Evolutionary conservation across 1,284 basidiomycete species (phyloP), one percentile per base, ranked within the genome.

Genomic region (Salmacisia buchloeana): DNA sequence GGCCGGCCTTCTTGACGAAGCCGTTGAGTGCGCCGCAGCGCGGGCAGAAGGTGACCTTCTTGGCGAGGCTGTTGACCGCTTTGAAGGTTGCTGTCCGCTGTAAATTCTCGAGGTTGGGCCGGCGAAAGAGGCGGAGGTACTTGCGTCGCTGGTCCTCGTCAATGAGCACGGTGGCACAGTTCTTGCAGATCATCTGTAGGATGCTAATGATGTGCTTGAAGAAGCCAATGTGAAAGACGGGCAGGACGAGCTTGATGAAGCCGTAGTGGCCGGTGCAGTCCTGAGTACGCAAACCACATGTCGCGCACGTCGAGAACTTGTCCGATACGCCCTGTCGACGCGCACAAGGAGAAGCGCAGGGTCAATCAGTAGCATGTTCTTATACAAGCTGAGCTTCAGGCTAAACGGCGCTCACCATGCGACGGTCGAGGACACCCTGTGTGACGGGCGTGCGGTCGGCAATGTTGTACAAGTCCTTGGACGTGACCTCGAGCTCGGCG

Each of bases 261-360:
- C 93, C 94, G 80, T 94, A 97, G 81, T 97, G 94, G 1, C 96
- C 96, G 5, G 97, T 94, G 80, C 96, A 99, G 70, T 97, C 92
- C 2, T 93, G 90, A 63, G 92, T 88, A 45, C 87, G 88, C 68
- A 93, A 86, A 15, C 92, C 92, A 77, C 96, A 99, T 0, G 96
- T 99, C 80, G 94, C 90, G 81, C 96, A 99, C 70, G 88, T 89
- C 10, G 89, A 86, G 67, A 84, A 86, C 83, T 98, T 98, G 80
- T 97, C 93, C 46, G 92, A 92, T 1, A 94, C 94, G 52, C 96
- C 96, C 92, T 94, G 72, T 2, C 23, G 41, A 49, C 25, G 15
- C 10, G 25, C 38, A 60, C 10, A 12, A 36, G 27, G 38, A 31
- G 39, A 34, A 18, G 2, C 12, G 25, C 21, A 12, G 29, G 5